Evolutionary conservation across 805 yeast genomes (phyloP).

Genomic region (Ogataea saltuana): DNA sequence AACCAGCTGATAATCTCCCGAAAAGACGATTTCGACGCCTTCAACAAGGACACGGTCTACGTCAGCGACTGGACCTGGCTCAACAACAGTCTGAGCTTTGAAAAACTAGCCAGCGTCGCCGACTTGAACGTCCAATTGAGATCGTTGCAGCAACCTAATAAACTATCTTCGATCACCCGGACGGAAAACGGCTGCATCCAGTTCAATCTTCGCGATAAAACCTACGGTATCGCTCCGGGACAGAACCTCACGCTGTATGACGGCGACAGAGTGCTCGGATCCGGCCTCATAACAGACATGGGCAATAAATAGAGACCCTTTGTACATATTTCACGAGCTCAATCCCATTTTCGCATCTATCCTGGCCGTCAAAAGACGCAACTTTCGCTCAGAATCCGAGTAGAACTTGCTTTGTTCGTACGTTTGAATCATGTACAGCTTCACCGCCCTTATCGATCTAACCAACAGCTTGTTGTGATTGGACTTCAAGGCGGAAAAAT

Average conservation of each 20-base stretch:
- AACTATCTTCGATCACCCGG: conserved; percentile 20
- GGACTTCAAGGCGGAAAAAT: conserved; percentile 6
- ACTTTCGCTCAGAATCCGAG: conserved; percentile 10
- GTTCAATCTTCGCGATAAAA: conserved; percentile 45
- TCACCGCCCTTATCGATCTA: conserved; percentile 20
- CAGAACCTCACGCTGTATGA: conserved; percentile 78
- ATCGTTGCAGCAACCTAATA: conserved; percentile 65
- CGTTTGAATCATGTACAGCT: conserved; percentile 19
- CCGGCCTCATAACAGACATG: conserved; percentile 42
- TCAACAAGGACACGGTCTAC: conserved; percentile 47
- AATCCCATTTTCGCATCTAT: conserved; percentile 1
- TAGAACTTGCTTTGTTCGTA: conserved; percentile 23
- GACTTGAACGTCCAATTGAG: conserved; percentile 61
- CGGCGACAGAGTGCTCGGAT: conserved; percentile 67
- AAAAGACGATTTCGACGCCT: conserved; percentile 59
- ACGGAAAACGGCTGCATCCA: conserved; percentile 21
- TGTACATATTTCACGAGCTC: conserved; percentile 4
- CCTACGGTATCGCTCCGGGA: conserved; percentile 86
- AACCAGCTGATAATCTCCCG: conserved; percentile 81
- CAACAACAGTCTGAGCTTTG: conserved; percentile 20
- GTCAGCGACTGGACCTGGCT: conserved; percentile 56
- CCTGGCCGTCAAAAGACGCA: conserved; percentile 3
- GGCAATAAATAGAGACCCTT: neutral
- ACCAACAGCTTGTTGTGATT: conserved; percentile 19
- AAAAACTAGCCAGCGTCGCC: conserved; percentile 11